phyloP scores from a whole-genome alignment of 805 yeast genomes.

The Candida qinlingensis region DNA sequence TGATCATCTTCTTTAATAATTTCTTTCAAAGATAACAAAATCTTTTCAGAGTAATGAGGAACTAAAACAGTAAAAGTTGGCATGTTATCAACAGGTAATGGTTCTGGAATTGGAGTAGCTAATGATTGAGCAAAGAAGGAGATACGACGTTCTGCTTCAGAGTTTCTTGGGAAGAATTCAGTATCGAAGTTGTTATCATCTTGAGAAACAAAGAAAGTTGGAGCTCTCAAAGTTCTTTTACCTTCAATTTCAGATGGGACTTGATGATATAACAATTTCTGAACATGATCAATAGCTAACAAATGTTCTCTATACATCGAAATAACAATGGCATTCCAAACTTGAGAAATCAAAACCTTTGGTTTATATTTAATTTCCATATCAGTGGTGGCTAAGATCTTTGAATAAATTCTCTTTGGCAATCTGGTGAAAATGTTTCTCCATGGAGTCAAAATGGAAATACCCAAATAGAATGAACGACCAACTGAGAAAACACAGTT shows the following conservation, averaged over 20 bases:
- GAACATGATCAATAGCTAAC: conserved; percentile 97
- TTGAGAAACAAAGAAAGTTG: conserved; percentile 96
- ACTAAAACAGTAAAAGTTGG: conserved; percentile 96
- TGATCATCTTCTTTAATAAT: conserved; percentile 97
- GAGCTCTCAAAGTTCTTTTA: conserved; percentile 96
- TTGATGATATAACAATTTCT: conserved; percentile 94
- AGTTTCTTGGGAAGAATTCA: conserved; percentile 93
- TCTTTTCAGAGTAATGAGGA: conserved; percentile 96
- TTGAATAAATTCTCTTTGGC: conserved; percentile 98
- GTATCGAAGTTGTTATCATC: conserved; percentile 91
- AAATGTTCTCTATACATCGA: conserved; percentile 99
- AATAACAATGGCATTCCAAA: conserved; percentile 98
- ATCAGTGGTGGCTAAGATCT: conserved; percentile 95
- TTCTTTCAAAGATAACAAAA: conserved; percentile 86
- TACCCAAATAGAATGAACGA: conserved; percentile 97
- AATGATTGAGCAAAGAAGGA: conserved; percentile 98
- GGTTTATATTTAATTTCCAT: conserved; percentile 99
- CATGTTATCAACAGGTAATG: conserved; percentile 98
- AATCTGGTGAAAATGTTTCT: conserved; percentile 95
- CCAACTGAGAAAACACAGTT: conserved; percentile 96
- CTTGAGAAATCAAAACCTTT: conserved; percentile 94
- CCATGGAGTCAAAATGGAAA: conserved; percentile 98
- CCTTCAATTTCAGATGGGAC: conserved; percentile 98
- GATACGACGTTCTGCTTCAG: conserved; percentile 99
- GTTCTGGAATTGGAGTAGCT: conserved; percentile 98